Conservation (phyloP, 2,329 filamentous ascomycete species). For the Beauveria sp. region DNA sequence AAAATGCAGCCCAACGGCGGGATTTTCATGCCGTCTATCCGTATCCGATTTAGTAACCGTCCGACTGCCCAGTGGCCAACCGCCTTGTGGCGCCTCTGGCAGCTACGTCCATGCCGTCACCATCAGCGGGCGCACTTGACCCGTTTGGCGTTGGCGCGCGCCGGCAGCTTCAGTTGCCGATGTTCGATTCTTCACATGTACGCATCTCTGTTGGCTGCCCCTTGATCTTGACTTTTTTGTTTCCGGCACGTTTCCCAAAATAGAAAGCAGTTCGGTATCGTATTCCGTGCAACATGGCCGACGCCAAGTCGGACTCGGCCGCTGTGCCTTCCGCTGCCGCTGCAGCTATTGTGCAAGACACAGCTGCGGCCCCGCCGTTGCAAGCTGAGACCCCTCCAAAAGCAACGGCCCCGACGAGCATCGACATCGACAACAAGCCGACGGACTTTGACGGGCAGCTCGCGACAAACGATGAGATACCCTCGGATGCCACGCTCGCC, state of each 20-base stretch:
- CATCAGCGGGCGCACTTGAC: constrained; percentile 1
- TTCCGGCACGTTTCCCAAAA: not conserved
- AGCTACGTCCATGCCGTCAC: not conserved
- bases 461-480: constrained; percentile 47
- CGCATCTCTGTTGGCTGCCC: not conserved
- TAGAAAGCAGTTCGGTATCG: not conserved
- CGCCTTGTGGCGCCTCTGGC: not conserved
- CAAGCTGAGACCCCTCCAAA: constrained; percentile 1
- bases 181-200: not conserved
- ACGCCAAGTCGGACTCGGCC: not conserved
- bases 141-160: constrained; percentile 4
- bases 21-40: too few species aligned
- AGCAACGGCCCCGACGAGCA: constrained; percentile 17
- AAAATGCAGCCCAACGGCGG: too few species aligned
- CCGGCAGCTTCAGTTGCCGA: constrained; percentile 2
- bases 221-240: too few species aligned
- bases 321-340: not conserved
- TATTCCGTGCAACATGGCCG: not conserved
- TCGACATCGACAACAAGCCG: constrained; percentile 33
- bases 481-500: constrained; percentile 38
- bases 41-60: too few species aligned
- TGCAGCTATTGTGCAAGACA: not conserved
- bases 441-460: constrained; percentile 50
- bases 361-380: not conserved
- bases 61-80: not conserved